Evolutionary conservation across 2,329 filamentous ascomycete species (phyloP), one percentile per base, ranked within the genome.

Genomic region (Chaetomium sp.): DNA sequence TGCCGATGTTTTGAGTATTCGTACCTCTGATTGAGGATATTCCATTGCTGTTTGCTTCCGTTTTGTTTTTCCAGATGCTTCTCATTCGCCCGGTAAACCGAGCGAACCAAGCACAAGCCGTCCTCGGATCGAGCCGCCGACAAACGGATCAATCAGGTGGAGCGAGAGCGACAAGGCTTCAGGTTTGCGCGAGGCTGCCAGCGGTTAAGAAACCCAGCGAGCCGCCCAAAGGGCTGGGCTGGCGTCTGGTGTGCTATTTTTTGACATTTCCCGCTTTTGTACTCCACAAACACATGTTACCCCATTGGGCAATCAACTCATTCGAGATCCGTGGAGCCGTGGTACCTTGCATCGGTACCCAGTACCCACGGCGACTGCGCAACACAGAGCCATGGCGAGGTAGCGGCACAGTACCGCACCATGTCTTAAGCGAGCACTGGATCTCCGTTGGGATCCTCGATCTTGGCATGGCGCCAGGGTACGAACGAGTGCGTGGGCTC

Each of bases 191-290:
- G 46, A 61, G 62, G 61, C 62, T 64, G 62, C 48, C 41, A 37
- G 49, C 63, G 63, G 59, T 48, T 62, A 62, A 41, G 36, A 33
- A 53, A 53, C 42, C 35, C 36, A 35, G 55, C 51, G 55, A 62
- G 52, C 57, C 54, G 58, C 56, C 49, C 19, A 27, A 27, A 27
- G 19, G 2, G 19, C 19, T 27, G 51, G 48, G 11, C 49, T 34
- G 33, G 27, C 14, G 45, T 45, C 7, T 19, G 19, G 50, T 52
- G 55, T 59, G 40, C 62, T 64, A 63, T 65, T 65, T 65, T 64
- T 64, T 59, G 59, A 58, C 53, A 56, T 37, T 53, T 60, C 49
- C 59, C 56, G 55, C 52, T 55, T 58, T 54, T 59, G 49, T 33
- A 56, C 59, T 52, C 53, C 58, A 55, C 58, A 55, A 11, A 9